Conservation (phyloP, 2,329 filamentous ascomycete species). For the Passalora sequoiae region DNA sequence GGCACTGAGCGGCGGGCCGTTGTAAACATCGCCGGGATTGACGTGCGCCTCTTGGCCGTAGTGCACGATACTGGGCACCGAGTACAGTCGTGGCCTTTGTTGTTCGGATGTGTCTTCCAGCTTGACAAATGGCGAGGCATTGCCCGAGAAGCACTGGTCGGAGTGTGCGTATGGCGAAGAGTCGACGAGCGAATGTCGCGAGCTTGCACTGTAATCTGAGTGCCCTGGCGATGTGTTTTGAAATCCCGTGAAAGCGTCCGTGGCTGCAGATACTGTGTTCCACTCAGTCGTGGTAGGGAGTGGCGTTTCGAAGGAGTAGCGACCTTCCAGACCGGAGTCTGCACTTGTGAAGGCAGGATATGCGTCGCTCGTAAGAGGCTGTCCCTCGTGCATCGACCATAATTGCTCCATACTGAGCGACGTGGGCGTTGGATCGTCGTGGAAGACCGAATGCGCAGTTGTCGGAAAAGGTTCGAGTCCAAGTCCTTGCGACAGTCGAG, state of each 20-base stretch:
- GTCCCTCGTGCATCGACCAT: slow-evolving; percentile 3
- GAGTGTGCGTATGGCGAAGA: slow-evolving; percentile 27
- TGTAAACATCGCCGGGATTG: slow-evolving; percentile 17
- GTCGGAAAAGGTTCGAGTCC: slow-evolving; percentile 13
- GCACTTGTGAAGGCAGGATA: slow-evolving; percentile 1
- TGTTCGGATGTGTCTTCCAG: slow-evolving; percentile 16
- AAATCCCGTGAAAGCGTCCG: slow-evolving; percentile 3
- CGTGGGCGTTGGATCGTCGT: slow-evolving; percentile 2
- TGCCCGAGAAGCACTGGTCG: slow-evolving; percentile 14
- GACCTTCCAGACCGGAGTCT: not conserved
- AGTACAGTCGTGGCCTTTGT: slow-evolving; percentile 10
- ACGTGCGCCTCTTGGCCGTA: slow-evolving; percentile 9
- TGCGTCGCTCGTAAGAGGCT: not conserved
- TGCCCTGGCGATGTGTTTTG: slow-evolving; percentile 19
- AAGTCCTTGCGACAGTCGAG: slow-evolving; percentile 9
- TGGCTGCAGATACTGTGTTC: slow-evolving; percentile 6
- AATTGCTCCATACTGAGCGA: not conserved
- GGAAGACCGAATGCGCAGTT: slow-evolving; percentile 18
- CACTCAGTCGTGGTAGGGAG: slow-evolving; percentile 13
- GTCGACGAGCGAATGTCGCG: slow-evolving; percentile 16
- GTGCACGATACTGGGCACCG: slow-evolving; percentile 10
- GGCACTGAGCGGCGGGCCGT: slow-evolving; percentile 6
- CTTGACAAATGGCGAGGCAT: slow-evolving; percentile 22
- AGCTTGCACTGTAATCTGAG: slow-evolving; percentile 24
- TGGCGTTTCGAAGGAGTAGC: slow-evolving; percentile 16